Conservation (phyloP, 768 basidiomycete species). For the Melanogaster broomeanus region DNA sequence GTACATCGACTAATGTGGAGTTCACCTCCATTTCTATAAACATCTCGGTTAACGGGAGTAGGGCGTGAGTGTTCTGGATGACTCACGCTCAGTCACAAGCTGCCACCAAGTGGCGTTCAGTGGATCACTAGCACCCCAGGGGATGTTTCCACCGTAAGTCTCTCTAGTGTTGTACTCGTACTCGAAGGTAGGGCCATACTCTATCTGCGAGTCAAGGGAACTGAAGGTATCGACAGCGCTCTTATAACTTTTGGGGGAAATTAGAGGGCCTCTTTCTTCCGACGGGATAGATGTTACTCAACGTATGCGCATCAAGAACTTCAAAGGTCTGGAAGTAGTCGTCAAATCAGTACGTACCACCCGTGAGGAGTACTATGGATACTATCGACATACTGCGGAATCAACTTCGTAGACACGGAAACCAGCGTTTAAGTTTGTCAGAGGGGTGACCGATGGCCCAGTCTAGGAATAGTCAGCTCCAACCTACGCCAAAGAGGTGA, state of each 20-base stretch:
- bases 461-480: conserved; percentile 42
- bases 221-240: conserved; percentile 61
- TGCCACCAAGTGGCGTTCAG: conserved; percentile 87
- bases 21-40: conserved; percentile 58
- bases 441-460: conserved; percentile 68
- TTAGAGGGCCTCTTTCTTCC: not conserved
- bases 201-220: conserved; percentile 55
- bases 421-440: conserved; percentile 72
- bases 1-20: conserved; percentile 57
- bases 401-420: conserved; percentile 54
- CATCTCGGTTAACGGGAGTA: not conserved
- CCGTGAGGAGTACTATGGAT: too few species aligned
- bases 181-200: conserved; percentile 59
- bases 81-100: conserved; percentile 68
- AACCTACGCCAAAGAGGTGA: conserved; percentile 5
- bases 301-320: conserved; percentile 77
- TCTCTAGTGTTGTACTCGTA: conserved; percentile 71
- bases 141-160: conserved; percentile 56
- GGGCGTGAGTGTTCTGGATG: not conserved
- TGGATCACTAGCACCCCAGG: conserved; percentile 66
- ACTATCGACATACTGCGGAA: conserved; percentile 49
- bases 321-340: conserved; percentile 63
- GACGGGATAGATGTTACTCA: conserved; percentile 34
- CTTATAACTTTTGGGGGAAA: conserved; percentile 50
- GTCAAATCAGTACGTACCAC: conserved; percentile 1